Base-by-base conservation (phyloP, 2,329 filamentous ascomycete genomes). In the Trichoderma arundinaceum region DNA sequence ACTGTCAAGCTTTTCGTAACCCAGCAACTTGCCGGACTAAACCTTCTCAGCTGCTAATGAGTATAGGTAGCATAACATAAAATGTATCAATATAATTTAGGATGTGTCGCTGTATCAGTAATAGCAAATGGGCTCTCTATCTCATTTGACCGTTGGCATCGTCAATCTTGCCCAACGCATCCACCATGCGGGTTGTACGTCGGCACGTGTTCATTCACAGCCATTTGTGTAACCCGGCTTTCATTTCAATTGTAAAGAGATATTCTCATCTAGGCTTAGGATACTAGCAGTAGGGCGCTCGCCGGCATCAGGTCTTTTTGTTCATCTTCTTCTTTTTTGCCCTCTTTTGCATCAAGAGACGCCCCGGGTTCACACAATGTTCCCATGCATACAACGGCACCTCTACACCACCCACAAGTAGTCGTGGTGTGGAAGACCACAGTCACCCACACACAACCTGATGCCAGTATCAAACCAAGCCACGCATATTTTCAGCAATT, bases 401-500 rank as follows among this genome's bases (percentile, higher is more conserved):
- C 46, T 61, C 46, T 48, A n/a, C 33, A 5, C n/a, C 46, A 39
- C 46, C 46, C 44, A 15, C 44, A 49, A 41, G 38, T 32, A 9
- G 44, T 19, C 19, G 35, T 61, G 46, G 58, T 61, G 58, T 51
- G 58, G 41, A 32, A 41, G 10, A 19, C 19, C 10, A 19, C n/a
- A 51, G 33, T 61, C 33, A 10, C 32, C 57, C 57, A 51, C 46
- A 60, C 44, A 60, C 33, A 15, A 60, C 33, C 38, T 39, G 44
- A n/a, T 49, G 32, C 33, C 57, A 22, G 19, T 32, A 41, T 49
- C 44, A 13, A 51, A 17, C 13, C 58, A 61, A 61, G 58, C 41
- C 58, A 61, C 43, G 56, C 56, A 43, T 59, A 48, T 39, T 59
- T 49, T 38, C 39, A 22, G 33, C 56, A 22, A 17, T 28, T 41